Conservation (phyloP, 2,329 filamentous ascomycete species). For the Bipolaris bicolor region DNA sequence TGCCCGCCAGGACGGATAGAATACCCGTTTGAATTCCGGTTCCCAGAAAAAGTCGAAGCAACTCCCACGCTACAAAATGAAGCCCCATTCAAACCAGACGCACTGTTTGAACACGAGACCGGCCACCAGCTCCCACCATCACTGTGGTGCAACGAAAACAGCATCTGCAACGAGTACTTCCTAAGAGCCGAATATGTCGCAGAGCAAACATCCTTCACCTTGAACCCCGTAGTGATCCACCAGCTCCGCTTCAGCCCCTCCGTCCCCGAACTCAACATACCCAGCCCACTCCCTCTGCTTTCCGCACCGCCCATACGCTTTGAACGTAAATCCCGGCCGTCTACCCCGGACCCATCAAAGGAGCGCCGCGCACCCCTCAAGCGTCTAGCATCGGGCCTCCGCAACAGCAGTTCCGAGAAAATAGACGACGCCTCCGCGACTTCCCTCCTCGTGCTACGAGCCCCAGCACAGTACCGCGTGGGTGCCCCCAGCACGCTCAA, state of each 20-base stretch:
- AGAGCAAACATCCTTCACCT: constrained; percentile 21
- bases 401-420: constrained; percentile 11
- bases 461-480: constrained; percentile 20
- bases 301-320: constrained; percentile 18
- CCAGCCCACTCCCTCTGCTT: constrained; percentile 6
- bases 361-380: constrained; percentile 13
- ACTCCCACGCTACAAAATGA: constrained; percentile 16
- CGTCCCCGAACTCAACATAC: constrained; percentile 15
- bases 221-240: constrained; percentile 24
- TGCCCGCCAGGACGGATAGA: constrained; percentile 24
- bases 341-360: constrained; percentile 14
- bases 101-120: constrained; percentile 17
- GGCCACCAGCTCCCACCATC: constrained; percentile 28
- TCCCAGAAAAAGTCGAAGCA: constrained; percentile 25
- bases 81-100: constrained; percentile 12
- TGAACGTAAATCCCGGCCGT: constrained; percentile 18
- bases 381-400: constrained; percentile 16
- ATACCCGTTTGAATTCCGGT: constrained; percentile 33
- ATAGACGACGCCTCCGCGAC: constrained; percentile 17
- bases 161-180: constrained; percentile 27
- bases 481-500: constrained; percentile 18
- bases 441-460: constrained; percentile 21
- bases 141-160: constrained; percentile 24
- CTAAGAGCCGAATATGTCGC: constrained; percentile 26
- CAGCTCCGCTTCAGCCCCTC: constrained; percentile 28